Conservation (phyloP, 2,329 filamentous ascomycete species). For the Colletotrichum sp. region DNA sequence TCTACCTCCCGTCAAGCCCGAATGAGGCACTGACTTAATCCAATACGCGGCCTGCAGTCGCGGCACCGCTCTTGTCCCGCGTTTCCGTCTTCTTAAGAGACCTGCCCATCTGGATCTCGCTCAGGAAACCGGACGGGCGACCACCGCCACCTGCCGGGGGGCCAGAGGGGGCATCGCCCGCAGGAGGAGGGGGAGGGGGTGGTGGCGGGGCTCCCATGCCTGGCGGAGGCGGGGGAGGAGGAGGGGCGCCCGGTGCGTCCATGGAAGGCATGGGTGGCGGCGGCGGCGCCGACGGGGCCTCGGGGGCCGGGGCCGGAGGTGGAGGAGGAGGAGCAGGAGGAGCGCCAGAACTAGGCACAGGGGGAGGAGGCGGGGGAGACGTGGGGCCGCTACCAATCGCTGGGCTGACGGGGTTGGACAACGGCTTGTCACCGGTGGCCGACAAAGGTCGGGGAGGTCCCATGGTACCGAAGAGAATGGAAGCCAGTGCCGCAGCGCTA, state of each 20-base stretch:
- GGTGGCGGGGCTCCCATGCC: constrained; percentile 38
- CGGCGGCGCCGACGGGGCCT: constrained; percentile 30
- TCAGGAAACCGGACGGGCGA: constrained; percentile 70
- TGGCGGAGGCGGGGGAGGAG: constrained; percentile 47
- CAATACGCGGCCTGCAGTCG: constrained; percentile 78
- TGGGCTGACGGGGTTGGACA: constrained; percentile 43
- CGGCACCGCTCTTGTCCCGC: constrained; percentile 79
- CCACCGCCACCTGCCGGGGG: constrained; percentile 54
- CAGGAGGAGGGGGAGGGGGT: constrained; percentile 48
- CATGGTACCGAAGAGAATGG: constrained; percentile 97
- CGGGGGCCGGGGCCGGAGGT: constrained; percentile 26
- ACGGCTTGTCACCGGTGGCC: constrained; percentile 74
- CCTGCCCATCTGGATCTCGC: constrained; percentile 82
- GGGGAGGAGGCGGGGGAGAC: constrained; percentile 36
- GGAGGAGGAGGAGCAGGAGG: constrained; percentile 34
- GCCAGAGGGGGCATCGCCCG: constrained; percentile 42
- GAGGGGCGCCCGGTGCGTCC: constrained; percentile 34
- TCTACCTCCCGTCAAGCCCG: neutral
- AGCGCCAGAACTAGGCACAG: constrained; percentile 25
- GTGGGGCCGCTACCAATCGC: constrained; percentile 40
- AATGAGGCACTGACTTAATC: constrained; percentile 37
- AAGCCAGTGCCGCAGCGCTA: constrained; percentile 89
- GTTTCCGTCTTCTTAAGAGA: constrained; percentile 86
- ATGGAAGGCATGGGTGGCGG: constrained; percentile 35
- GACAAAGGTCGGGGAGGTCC: constrained; percentile 88